Evolutionary conservation across 495 filamentous ascomycete species (phyloP), one percentile per base, ranked within the genome.

Genomic region (Aspergillus affinis): DNA sequence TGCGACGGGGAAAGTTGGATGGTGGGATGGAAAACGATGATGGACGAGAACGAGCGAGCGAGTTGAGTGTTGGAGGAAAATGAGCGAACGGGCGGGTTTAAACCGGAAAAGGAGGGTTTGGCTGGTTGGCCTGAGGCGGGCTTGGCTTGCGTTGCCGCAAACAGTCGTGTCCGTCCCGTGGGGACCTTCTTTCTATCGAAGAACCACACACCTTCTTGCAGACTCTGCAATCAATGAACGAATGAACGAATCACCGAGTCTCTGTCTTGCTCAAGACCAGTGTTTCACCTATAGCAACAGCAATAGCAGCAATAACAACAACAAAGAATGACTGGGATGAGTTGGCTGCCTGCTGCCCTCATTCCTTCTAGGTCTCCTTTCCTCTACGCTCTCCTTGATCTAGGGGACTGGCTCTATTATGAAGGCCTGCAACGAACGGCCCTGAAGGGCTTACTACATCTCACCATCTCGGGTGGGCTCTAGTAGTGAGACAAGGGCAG

Each of bases 401-500:
- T 49, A 59, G 58, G 65, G 62, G 54, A 61, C 54, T 49, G 59
- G 48, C 51, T 59, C 44, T 53, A 27, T 64, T 61, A 50, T 64
- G 59, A 67, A 62, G 55, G 51, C 48, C 60, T 56, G 47, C 48
- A 29, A 19, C 27, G 20, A 29, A 19, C 27, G 20, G 30, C 46
- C 32, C 26, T 56, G 48, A 21, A 55, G 17, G 51, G 32, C 51
- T 23, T 13, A 19, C 41, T 6, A 36, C 21, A 19, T 46, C 13
- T 44, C 49, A 48, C 9, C 18, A 10, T 10, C 19, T 52, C 17
- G 48, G 36, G 36, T 15, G 36, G 60, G 57, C 44, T 30, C 58
- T 49, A 52, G 58, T 58, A 66, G 57, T 69, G 68, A 72, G 68
- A 72, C 69, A 66, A 61, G 61, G 61, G 63, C 48, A 48, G 51